Base-by-base conservation (phyloP, 352 stramenopile species). In the Globisporangium apiculatum region DNA sequence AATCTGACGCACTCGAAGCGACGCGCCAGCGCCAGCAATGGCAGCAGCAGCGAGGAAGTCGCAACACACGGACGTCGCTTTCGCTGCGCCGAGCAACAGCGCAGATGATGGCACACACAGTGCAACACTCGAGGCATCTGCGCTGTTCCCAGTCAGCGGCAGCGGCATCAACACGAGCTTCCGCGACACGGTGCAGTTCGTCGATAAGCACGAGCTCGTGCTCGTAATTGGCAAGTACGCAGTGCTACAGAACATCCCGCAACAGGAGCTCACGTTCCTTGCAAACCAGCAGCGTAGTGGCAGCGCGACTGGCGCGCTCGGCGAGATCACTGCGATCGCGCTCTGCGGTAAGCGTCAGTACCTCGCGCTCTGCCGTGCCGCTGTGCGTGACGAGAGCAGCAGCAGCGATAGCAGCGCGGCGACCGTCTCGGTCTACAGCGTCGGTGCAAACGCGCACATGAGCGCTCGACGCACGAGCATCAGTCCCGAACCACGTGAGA, bases 241-340 rank as follows among this genome's bases (percentile, higher is more conserved):
- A 10, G 77, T 79, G 53, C 60, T 91, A 15, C 83, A 92, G 53
- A 84, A 92, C 60, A 63, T 76, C 4, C 76, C 81, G 45, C 73
- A 59, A 0, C 79, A 90, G 41, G 77, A 89, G 48, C 57, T 88
- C 42, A 66, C 48, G 24, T 77, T 92, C 57, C 57, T 91, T 5
- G 61, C 65, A 9, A 60, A 53, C 11, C 75, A 73, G 48, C 61
- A 56, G n/a, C 47, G 24, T 43, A 18, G 18, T 45, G 49, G 6
- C 51, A 57, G 18, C 51, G 62, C 2, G 17, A 59, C 45, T 1
- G 55, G 52, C 2, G 48, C 60, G n/a, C 55, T 89, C 0, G 80
- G 78, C 14, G 76, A 87, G 43, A 79, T 93, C 70, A 83, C 76
- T 7, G 80, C 83, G 0, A 74, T 93, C 68, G 76, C 73, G 1